A percentile compares a stretch with the other conserved stretches of the same genome.
Conservation (phyloP, 345 rosid genomes). For the Kandelia obovata region DNA sequence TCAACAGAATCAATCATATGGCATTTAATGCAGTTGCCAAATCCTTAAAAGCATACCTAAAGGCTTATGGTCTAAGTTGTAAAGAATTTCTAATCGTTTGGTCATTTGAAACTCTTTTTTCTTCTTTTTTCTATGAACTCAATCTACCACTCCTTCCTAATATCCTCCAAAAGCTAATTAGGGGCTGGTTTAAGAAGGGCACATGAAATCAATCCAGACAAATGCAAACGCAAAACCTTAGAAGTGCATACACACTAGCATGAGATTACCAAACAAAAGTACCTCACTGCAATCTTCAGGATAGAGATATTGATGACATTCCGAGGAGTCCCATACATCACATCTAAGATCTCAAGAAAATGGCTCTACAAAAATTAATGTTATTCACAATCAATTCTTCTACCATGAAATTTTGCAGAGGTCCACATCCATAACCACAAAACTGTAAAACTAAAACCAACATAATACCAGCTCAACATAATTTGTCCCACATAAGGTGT, state of each 20-base stretch:
- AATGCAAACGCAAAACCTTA: not conserved
- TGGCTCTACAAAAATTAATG: conserved; percentile 48
- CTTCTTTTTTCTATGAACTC: too few species aligned
- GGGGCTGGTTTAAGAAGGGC: too few species aligned
- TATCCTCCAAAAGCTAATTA: too few species aligned
- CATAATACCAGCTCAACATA: too few species aligned
- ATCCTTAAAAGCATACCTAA: too few species aligned
- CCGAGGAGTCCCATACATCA: conserved; percentile 61
- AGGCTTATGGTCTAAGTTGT: too few species aligned
- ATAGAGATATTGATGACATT: conserved; percentile 58
- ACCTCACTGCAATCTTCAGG: conserved; percentile 74
- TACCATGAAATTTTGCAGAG: not conserved
- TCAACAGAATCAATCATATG: too few species aligned
- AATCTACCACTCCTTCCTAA: too few species aligned
- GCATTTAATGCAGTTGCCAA: too few species aligned
- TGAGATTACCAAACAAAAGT: conserved; percentile 11
- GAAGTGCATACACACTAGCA: not conserved
- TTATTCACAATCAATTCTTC: conserved; percentile 13
- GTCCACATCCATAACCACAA: conserved; percentile 6
- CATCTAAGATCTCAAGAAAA: conserved; percentile 76
- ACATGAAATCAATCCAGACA: too few species aligned
- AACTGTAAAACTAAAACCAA: conserved; percentile 9
- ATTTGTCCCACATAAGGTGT: not conserved
- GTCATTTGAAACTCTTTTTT: too few species aligned
- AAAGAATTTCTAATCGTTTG: too few species aligned